Evolutionary conservation across 108 stramenopile genomes (phyloP).

Genomic region (Cyclostephanos tholiformis): DNA sequence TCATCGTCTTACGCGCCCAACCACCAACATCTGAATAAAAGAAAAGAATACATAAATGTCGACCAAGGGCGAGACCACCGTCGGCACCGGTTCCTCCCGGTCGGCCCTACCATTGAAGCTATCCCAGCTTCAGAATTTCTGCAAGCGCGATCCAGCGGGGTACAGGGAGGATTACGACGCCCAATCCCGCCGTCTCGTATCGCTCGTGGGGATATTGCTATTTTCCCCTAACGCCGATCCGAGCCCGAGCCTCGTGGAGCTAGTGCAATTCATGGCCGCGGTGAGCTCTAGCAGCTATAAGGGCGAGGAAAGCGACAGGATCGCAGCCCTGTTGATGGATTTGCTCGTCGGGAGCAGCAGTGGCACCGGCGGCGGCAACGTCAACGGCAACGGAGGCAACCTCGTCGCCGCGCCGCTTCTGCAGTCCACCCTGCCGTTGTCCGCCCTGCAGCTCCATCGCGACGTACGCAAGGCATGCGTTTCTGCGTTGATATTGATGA

Average conservation of each 20-base stretch:
- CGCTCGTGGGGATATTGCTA: slow-evolving; percentile 71
- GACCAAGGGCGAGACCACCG: slow-evolving; percentile 30
- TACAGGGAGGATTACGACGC: slow-evolving; percentile 95
- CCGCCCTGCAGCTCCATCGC: slow-evolving; percentile 79
- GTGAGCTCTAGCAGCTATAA: slow-evolving; percentile 78
- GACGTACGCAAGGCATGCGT: slow-evolving; percentile 89
- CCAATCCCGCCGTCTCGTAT: slow-evolving; percentile 80
- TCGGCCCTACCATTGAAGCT: slow-evolving; percentile 81
- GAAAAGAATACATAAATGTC: not conserved
- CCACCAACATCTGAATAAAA: too few species aligned
- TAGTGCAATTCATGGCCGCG: slow-evolving; percentile 91
- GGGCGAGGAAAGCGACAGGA: slow-evolving; percentile 72
- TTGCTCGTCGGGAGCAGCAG: slow-evolving; percentile 69
- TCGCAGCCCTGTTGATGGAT: slow-evolving; percentile 76
- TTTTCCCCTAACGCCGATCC: slow-evolving; percentile 76
- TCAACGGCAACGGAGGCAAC: slow-evolving; percentile 12
- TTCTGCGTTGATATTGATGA: slow-evolving; percentile 88
- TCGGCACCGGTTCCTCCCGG: slow-evolving; percentile 58
- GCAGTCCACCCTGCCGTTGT: slow-evolving; percentile 49
- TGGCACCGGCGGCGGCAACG: slow-evolving; percentile 8
- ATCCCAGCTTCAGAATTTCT: slow-evolving; percentile 93
- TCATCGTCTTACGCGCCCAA: too few species aligned
- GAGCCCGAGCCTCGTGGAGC: slow-evolving; percentile 75
- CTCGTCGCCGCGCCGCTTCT: slow-evolving; percentile 19
- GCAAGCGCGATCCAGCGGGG: slow-evolving; percentile 93